phyloP scores from a whole-genome alignment of 345 rosid genomes.

The Hibiscus trionum region DNA sequence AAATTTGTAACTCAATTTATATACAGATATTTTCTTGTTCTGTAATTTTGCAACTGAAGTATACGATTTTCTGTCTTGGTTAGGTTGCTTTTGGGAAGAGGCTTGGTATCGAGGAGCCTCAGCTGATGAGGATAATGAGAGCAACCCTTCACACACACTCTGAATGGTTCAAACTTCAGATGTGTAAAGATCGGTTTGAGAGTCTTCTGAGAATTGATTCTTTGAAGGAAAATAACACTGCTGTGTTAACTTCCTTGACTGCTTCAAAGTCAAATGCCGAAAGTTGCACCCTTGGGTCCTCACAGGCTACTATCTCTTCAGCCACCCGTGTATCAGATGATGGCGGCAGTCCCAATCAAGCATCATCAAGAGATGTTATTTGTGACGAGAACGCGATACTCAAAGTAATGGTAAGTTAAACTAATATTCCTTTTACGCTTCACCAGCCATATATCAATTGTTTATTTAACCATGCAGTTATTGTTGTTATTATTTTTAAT shows the following conservation, averaged over 20 bases:
- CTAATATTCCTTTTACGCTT: constrained; percentile 1
- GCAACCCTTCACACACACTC: constrained; percentile 76
- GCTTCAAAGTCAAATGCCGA: constrained; percentile 53
- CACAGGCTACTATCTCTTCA: constrained; percentile 65
- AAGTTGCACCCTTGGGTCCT: constrained; percentile 65
- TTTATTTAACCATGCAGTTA: neutral
- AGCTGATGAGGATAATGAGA: constrained; percentile 80
- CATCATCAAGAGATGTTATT: constrained; percentile 48
- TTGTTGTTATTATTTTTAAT: neutral
- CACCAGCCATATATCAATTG: neutral
- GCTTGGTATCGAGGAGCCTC: constrained; percentile 85
- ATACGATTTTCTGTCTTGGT: neutral
- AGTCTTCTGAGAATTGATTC: constrained; percentile 59
- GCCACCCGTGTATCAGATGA: constrained; percentile 64
- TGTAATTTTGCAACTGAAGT: too few species aligned
- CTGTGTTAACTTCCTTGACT: constrained; percentile 40
- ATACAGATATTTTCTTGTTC: neutral
- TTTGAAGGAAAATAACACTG: constrained; percentile 52
- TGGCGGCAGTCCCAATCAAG: constrained; percentile 68
- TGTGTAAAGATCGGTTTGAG: constrained; percentile 73
- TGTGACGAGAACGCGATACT: constrained; percentile 86
- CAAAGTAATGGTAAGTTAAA: constrained; percentile 87
- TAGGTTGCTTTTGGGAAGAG: constrained; percentile 77
- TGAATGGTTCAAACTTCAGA: constrained; percentile 93
- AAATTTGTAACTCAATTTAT: neutral